Base-by-base conservation (phyloP, 2,329 filamentous ascomycete species). In the Aspergillus sp. region DNA sequence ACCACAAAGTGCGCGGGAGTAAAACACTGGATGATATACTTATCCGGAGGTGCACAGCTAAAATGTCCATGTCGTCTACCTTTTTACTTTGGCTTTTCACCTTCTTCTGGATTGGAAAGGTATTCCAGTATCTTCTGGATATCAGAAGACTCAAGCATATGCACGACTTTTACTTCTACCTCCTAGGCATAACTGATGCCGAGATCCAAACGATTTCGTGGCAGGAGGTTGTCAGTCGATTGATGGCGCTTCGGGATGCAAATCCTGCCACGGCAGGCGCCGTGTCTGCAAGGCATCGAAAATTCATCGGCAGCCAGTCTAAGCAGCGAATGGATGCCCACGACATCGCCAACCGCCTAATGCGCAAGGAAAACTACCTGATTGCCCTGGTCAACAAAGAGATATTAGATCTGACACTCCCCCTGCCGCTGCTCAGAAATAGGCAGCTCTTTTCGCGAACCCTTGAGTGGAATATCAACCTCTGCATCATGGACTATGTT, bases 351-450 rank as follows among this genome's bases (percentile, higher is more conserved):
- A 98, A 96, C 53, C 78, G 91, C 19, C 64, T 98, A 28, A 96
- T 98, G 91, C 80, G 91, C 37, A 82, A 85, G 52, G 89, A 95
- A 42, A 98, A 98, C 52, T 98, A 95, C 49, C 74, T 95, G 41
- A 95, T 98, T 49, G 91, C 91, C 4, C 70, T 98, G 49, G 86
- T 96, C 64, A 98, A 98, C 67, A 96, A 98, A 58, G 91, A 96
- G 40, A 76, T 96, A 24, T 62, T 98, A 26, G 80, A 98, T 52
- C 68, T 96, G 28, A 86, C 83, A 0, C 71, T 95, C 2, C 85
- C 86, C 2, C 61, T 98, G 2, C 91, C 91, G 0, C 88, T 95
- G 42, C 51, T 95, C 2, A 74, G 79, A 24, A 78, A 78, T 26
- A 75, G 82, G 14, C 84, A 89, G 42, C 69, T 94, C 33, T 89